Conservation (phyloP, 768 basidiomycete genomes). For the Hemileccinum impolitum region DNA sequence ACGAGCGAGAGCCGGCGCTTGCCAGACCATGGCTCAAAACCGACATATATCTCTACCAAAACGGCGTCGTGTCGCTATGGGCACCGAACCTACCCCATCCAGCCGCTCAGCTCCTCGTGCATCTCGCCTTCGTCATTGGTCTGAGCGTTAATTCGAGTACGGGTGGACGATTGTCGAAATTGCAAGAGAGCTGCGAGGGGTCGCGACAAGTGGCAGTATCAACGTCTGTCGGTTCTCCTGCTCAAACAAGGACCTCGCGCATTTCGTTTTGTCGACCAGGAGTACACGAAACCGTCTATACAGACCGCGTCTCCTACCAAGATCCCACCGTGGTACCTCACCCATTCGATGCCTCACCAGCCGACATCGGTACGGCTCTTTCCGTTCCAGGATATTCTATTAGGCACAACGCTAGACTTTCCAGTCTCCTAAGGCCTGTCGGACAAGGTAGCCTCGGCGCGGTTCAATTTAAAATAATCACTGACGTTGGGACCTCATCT, state of each 20-base stretch:
- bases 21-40: slow-evolving; percentile 86
- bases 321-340: slow-evolving; percentile 81
- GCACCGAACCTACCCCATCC: slow-evolving; percentile 92
- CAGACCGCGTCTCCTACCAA: slow-evolving; percentile 48
- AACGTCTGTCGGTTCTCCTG: too few relatives aligned
- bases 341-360: slow-evolving; percentile 77
- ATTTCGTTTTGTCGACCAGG: too few relatives aligned
- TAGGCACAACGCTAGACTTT: slow-evolving; percentile 75
- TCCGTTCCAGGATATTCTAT: slow-evolving; percentile 87
- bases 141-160: slow-evolving; percentile 81
- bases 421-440: slow-evolving; percentile 80
- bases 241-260: too few relatives aligned
- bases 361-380: slow-evolving; percentile 78
- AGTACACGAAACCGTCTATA: slow-evolving; percentile 70
- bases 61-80: slow-evolving; percentile 95
- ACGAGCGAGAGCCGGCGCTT: slow-evolving; percentile 86
- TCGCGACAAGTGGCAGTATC: too few relatives aligned
- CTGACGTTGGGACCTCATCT: neutral
- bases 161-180: slow-evolving; percentile 86
- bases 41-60: slow-evolving; percentile 92
- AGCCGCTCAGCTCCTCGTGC: slow-evolving; percentile 86
- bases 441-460: slow-evolving; percentile 72
- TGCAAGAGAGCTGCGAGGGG: slow-evolving; percentile 86
- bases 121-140: slow-evolving; percentile 80
- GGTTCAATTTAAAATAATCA: too few relatives aligned